Conservation (phyloP, 2,329 filamentous ascomycete species). For the Orbilia ellipsospora region DNA sequence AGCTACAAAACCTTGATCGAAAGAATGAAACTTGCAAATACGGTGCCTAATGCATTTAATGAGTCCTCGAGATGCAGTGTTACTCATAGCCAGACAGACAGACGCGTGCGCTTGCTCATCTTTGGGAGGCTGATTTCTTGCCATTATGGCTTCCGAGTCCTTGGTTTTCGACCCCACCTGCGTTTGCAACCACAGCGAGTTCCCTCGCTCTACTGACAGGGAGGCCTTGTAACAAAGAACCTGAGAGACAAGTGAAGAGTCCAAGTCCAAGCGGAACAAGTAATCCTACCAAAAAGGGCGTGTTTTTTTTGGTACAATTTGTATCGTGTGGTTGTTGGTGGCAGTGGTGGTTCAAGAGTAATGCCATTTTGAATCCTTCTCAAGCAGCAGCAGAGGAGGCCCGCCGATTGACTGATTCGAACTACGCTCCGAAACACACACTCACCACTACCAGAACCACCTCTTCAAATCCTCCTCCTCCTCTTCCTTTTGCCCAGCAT, state of each 20-base stretch:
- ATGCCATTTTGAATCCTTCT: conserved; percentile 4
- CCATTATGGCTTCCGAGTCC: conserved; percentile 50
- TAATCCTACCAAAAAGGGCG: conserved; percentile 27
- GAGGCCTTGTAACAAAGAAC: conserved; percentile 8
- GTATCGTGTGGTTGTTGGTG: neutral
- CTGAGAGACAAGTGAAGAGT: neutral
- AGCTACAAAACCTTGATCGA: too few relatives aligned
- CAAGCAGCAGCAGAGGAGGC: neutral
- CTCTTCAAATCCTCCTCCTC: conserved; percentile 20
- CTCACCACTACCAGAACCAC: conserved; percentile 8
- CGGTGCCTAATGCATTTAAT: neutral
- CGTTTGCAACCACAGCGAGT: conserved; percentile 23
- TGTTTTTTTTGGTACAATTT: conserved; percentile 25
- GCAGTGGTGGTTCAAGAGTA: neutral
- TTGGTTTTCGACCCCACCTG: conserved; percentile 54
- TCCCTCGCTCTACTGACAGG: conserved; percentile 4
- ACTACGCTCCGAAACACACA: conserved; percentile 14
- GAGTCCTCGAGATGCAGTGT: conserved; percentile 32
- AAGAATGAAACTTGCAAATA: too few relatives aligned
- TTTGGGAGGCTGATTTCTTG: conserved; percentile 51
- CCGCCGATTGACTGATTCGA: conserved; percentile 4
- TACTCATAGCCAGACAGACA: conserved; percentile 28
- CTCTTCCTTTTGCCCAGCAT: conserved; percentile 17
- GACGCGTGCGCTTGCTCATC: conserved; percentile 48
- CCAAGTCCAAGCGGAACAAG: conserved; percentile 2